phyloP scores from a whole-genome alignment of 768 basidiomycete genomes.

The Boletus huronensis region DNA sequence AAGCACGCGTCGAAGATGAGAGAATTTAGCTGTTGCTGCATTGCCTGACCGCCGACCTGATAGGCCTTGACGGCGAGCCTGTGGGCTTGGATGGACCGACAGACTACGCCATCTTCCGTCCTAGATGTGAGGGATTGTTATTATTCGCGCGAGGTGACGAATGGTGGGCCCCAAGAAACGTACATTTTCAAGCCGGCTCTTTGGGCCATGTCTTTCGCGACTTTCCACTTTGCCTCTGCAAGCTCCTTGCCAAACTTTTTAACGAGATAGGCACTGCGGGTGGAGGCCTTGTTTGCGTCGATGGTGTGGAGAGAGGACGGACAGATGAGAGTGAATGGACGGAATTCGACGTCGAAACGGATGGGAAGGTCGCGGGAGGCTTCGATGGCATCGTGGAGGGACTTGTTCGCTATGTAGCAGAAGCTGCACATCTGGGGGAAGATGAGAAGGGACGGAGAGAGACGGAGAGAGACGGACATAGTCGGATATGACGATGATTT shows the following conservation, averaged over 20 bases:
- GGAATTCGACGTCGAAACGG: conserved; percentile 35
- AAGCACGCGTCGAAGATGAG: conserved; percentile 41
- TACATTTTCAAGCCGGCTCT: conserved; percentile 28
- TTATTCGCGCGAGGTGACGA: background rate
- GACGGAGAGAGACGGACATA: conserved; percentile 22
- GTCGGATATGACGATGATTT: conserved; percentile 35
- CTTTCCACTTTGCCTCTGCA: conserved; percentile 26
- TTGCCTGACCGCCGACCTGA: conserved; percentile 37
- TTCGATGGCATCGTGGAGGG: conserved; percentile 36
- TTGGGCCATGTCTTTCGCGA: conserved; percentile 27
- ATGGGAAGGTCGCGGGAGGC: conserved; percentile 32
- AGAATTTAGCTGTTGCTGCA: conserved; percentile 37
- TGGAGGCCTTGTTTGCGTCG: conserved; percentile 19
- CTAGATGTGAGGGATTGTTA: conserved; percentile 19
- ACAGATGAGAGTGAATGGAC: conserved; percentile 33
- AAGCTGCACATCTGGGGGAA: conserved; percentile 31
- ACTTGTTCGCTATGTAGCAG: conserved; percentile 39
- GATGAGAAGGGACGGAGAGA: conserved; percentile 5
- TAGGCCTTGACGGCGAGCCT: conserved; percentile 44
- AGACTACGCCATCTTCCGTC: conserved; percentile 36
- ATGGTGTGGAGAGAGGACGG: conserved; percentile 12
- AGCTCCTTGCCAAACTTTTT: conserved; percentile 29
- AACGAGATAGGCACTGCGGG: conserved; percentile 22
- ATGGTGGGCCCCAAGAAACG: background rate
- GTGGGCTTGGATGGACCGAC: conserved; percentile 41